Percentiles rank a stretch among this genome's conserved stretches.
Evolutionary conservation across 2,329 filamentous ascomycete species (phyloP).

Genomic region (Waltergamsia citrina): DNA sequence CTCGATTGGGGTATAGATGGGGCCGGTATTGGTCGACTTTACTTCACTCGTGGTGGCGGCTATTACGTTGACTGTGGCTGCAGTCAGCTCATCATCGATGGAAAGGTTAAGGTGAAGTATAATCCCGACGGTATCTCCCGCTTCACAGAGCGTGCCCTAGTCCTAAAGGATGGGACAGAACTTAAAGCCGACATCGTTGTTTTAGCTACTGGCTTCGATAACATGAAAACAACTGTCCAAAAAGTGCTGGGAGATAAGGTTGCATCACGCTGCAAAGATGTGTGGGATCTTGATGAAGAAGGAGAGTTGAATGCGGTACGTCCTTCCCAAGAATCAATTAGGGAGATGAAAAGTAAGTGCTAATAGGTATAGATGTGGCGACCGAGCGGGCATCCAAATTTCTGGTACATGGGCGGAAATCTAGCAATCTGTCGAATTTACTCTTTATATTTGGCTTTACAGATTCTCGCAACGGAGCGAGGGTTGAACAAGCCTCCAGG

Average conservation of each 20-base stretch:
- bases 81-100: constrained; percentile 50
- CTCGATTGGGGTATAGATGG: constrained; percentile 47
- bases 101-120: constrained; percentile 14
- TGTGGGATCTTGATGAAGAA: constrained; percentile 27
- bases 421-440: constrained; percentile 22
- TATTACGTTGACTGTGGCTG: constrained; percentile 64
- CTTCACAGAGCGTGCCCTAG: constrained; percentile 15
- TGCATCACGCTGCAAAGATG: constrained; percentile 18
- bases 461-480: constrained; percentile 25
- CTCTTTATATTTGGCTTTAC: constrained; percentile 23
- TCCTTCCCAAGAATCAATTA: constrained; percentile 1
- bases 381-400: constrained; percentile 22
- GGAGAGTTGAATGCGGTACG: constrained; percentile 14
- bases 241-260: constrained; percentile 25
- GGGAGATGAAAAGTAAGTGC: not conserved
- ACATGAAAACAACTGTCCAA: constrained; percentile 22
- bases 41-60: constrained; percentile 55
- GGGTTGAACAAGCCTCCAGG: constrained; percentile 8
- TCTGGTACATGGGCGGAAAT: constrained; percentile 29
- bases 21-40: constrained; percentile 50
- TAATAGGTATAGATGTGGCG: constrained; percentile 21
- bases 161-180: constrained; percentile 20
- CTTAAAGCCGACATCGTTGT: constrained; percentile 30
- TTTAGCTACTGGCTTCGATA: constrained; percentile 30
- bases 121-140: constrained; percentile 18